Percentiles rank a stretch among this genome's conserved stretches.
Evolutionary conservation across 805 yeast genomes (phyloP).

Genomic region (Hyphopichia homilentoma): DNA sequence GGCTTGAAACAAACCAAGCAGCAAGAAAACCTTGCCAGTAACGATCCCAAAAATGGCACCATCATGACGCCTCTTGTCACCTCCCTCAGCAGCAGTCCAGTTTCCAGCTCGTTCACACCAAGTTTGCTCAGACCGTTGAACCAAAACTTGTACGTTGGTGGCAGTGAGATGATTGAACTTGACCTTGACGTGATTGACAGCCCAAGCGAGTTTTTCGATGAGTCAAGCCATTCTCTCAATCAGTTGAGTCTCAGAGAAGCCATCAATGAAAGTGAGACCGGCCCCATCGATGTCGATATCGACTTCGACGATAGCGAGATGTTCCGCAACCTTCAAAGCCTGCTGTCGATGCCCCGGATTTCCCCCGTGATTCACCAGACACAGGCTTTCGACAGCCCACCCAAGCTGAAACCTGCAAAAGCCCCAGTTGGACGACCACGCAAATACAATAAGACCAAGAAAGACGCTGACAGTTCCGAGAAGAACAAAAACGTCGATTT

Average conservation of each 20-base stretch:
- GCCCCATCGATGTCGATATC: background rate
- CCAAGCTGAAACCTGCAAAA: background rate
- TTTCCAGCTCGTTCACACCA: constrained; percentile 7
- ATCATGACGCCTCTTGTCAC: background rate
- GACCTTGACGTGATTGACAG: background rate
- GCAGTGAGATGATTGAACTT: background rate
- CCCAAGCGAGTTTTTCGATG: background rate
- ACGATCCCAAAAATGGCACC: background rate
- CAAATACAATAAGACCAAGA: background rate
- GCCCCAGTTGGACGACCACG: background rate
- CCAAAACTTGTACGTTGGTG: background rate
- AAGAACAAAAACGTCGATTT: background rate
- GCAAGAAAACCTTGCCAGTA: constrained; percentile 1
- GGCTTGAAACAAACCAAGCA: constrained; percentile 1
- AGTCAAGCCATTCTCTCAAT: background rate
- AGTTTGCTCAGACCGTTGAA: constrained; percentile 7
- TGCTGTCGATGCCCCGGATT: no score
- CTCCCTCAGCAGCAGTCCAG: background rate
- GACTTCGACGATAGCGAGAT: constrained; percentile 2
- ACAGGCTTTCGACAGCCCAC: background rate
- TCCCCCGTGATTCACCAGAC: no score
- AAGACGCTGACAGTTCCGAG: background rate
- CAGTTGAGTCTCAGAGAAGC: background rate
- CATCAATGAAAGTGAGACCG: background rate
- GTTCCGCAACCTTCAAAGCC: background rate